Conservation (phyloP, 805 yeast genomes). For the Wickerhamomyces alni region DNA sequence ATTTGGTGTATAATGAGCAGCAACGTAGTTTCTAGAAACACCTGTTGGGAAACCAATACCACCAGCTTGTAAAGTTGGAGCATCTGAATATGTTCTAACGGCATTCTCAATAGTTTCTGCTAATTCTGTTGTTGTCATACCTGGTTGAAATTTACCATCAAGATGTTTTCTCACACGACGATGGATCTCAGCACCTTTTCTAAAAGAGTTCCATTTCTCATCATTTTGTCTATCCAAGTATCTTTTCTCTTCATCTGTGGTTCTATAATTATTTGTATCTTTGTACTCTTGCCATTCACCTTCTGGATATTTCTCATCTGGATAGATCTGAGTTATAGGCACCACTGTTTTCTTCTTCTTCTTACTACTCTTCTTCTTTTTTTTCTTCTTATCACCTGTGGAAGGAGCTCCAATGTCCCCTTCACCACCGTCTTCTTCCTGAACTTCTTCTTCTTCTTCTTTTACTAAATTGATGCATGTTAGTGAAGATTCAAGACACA, state of each 20-base stretch:
- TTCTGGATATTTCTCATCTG: slow-evolving; percentile 73
- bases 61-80: slow-evolving; percentile 53
- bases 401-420: slow-evolving; percentile 28
- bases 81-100: slow-evolving; percentile 65
- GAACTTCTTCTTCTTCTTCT: too few relatives aligned
- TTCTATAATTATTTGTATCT: slow-evolving; percentile 58
- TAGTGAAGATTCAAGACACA: too few relatives aligned
- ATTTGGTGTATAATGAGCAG: slow-evolving; percentile 98
- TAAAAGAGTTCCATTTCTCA: slow-evolving; percentile 74
- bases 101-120: slow-evolving; percentile 87
- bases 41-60: slow-evolving; percentile 99
- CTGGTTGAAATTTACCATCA: slow-evolving; percentile 71
- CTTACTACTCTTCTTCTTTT: slow-evolving; percentile 56
- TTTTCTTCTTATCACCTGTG: slow-evolving; percentile 31
- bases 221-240: slow-evolving; percentile 59
- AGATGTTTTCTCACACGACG: slow-evolving; percentile 84
- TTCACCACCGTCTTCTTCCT: slow-evolving; percentile 12
- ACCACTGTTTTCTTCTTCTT: slow-evolving; percentile 49
- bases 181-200: slow-evolving; percentile 96
- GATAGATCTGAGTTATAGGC: slow-evolving; percentile 61
- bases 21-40: slow-evolving; percentile 83
- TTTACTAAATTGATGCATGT: too few relatives aligned
- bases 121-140: slow-evolving; percentile 85
- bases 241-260: slow-evolving; percentile 83
- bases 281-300: slow-evolving; percentile 82